Percentiles rank a stretch among this genome's conserved stretches.
Conservation (phyloP, 2,329 filamentous ascomycete genomes). For the Periconia sp. region DNA sequence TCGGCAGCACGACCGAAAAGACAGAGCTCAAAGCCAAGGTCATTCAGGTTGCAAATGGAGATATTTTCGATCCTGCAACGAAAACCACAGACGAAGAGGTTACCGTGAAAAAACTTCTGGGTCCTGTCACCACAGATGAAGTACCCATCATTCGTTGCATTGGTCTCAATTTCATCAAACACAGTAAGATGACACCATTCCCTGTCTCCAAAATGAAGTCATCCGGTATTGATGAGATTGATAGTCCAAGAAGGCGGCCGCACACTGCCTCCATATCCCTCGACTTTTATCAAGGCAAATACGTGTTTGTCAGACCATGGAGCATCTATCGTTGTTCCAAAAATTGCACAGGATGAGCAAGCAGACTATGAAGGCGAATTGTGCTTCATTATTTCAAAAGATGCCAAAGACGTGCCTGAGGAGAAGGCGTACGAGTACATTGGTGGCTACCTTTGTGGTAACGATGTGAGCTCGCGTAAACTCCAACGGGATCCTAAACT, state of each 20-base stretch:
- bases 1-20: slow-evolving; percentile 55
- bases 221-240: not conserved
- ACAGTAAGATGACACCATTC: slow-evolving; percentile 54
- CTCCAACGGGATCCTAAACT: slow-evolving; percentile 57
- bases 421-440: slow-evolving; percentile 57
- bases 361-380: slow-evolving; percentile 50
- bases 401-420: slow-evolving; percentile 57
- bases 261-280: slow-evolving; percentile 57
- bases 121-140: slow-evolving; percentile 57
- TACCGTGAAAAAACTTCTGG: slow-evolving; percentile 60
- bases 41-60: slow-evolving; percentile 52
- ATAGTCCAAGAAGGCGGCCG: slow-evolving; percentile 60
- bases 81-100: slow-evolving; percentile 61
- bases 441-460: slow-evolving; percentile 60
- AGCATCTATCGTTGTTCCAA: slow-evolving; percentile 55
- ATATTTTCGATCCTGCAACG: slow-evolving; percentile 59
- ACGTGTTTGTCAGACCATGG: slow-evolving; percentile 49
- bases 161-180: slow-evolving; percentile 66
- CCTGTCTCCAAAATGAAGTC: not conserved
- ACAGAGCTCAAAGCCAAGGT: slow-evolving; percentile 60
- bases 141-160: slow-evolving; percentile 65
- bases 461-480: slow-evolving; percentile 62
- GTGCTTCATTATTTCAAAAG: slow-evolving; percentile 59
- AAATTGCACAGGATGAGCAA: slow-evolving; percentile 56
- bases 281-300: slow-evolving; percentile 59